Evolutionary conservation across 1,139 yeast genomes (phyloP), one percentile per base, ranked within the genome.

Genomic region (Taiozyma sp.): DNA sequence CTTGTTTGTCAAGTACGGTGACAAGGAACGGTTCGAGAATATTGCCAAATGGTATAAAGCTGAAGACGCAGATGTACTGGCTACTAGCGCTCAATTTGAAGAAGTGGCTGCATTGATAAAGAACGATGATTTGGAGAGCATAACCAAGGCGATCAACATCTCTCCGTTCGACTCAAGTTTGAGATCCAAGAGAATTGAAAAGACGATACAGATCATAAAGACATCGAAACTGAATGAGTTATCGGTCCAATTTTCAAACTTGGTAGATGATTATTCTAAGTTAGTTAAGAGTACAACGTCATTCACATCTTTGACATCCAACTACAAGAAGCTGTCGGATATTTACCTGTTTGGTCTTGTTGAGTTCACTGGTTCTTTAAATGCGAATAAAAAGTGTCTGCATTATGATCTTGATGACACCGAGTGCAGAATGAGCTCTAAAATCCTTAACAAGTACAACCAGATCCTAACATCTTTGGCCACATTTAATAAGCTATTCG

Each of bases 401-500:
- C 79, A 85, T 56, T 77, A 77, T 46, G 88, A 88, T 64, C 85
- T 87, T 60, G 96, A 86, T 51, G 75, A 73, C 56, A 69, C 70
- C 44, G 64, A 62, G 6, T 86, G 95, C 65, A 80, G 81, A 32
- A 66, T 62, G 28, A 60, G 72, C 34, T 75, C 85, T 9, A 79
- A 81, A 57, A 69, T 73, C 3, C 67, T 80, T 50, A 81, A 77
- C 56, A 68, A 70, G 37, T 76, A 79, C 55, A 71, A 79, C 8
- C 24, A 16, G 50, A n/a, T 54, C 42, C 47, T 56, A 45, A 49
- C 50, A 29, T 54, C 48, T 37, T 43, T 54, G 42, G 48, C 56
- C 42, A 53, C 47, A 24, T 61, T 66, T 53, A 62, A 62, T 28
- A 50, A 51, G 30, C 52, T 50, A n/a, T 48, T 75, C 68, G 46